Evolutionary conservation across 306 rosid genomes (phyloP), one percentile per base, ranked within the genome.

Genomic region (Dalbergia cultrata): DNA sequence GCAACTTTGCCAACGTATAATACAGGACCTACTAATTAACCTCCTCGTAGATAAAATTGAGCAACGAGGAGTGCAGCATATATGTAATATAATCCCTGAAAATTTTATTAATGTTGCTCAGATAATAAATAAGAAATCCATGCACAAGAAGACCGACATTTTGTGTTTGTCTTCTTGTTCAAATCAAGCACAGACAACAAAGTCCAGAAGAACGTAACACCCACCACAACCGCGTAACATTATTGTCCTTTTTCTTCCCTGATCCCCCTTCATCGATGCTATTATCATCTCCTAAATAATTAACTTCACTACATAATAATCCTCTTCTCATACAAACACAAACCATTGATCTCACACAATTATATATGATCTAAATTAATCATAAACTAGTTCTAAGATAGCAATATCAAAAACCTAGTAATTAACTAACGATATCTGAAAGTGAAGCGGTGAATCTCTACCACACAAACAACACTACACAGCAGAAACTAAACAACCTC

Each of bases 81-180:
- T 22, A 37, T 44, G 6, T 44, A 26, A 44, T 44, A 44, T 8
- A 81, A 83, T 34, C 16, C 41, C 50, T 31, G 62, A 43, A 67
- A 64, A 70, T 59, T 79, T 79, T 70, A 78, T 86, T 77, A 50
- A 67, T 66, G 22, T 77, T 52, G 5, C 53, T 50, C 7, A 41
- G 44, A 75, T 33, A 76, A 83, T 34, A 44, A 76, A 83, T 34
- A 44, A 47, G 61, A 77, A 45, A 50, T 59, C 13, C 60, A 33
- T 53, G 71, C 76, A 81, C 79, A 73, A 89, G 82, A 7, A 84
- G 75, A 78, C 72, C 78, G 74, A 68, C 72, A 63, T 35, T 74
- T 80, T 76, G 52, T 83, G 72, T 77, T 85, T 70, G 81, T 86
- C 87, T 72, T 62, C 82, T 75, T 82, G 87, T 59, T 82, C 77